Conservation (phyloP, 768 basidiomycete species). For the Trametes coccinea region DNA sequence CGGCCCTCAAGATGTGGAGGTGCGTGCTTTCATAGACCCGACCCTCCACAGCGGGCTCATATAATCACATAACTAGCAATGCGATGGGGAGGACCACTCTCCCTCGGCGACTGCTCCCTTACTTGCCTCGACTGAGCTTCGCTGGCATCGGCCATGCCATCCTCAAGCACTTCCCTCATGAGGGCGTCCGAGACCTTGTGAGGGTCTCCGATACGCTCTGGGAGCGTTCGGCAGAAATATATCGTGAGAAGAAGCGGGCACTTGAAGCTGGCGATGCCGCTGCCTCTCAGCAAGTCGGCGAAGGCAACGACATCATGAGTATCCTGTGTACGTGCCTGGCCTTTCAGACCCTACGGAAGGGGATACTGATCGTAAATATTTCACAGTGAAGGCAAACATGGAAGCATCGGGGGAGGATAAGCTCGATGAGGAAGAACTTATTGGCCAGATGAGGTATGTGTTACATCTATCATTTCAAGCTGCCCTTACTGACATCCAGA, state of each 20-base stretch:
- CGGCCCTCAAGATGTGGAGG: slow-evolving; percentile 12
- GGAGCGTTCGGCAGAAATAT: not conserved
- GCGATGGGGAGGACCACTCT: not conserved
- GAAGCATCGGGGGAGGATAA: not conserved
- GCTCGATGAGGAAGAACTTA: not conserved
- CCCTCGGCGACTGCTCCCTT: not conserved
- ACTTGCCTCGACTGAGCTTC: slow-evolving; percentile 2
- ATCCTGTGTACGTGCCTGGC: not conserved
- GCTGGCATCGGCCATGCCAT: no score
- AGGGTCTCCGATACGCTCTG: slow-evolving; percentile 6
- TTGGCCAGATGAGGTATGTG: slow-evolving; percentile 15
- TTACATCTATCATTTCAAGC: not conserved
- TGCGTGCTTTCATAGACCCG: not conserved
- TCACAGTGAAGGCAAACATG: slow-evolving; percentile 4
- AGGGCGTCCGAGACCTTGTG: no score
- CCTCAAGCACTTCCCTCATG: no score
- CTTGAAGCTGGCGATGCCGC: not conserved
- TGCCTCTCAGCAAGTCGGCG: not conserved
- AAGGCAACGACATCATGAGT: slow-evolving; percentile 12
- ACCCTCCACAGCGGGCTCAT: not conserved
- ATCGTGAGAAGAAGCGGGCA: not conserved
- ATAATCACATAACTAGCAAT: no score
- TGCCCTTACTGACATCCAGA: not conserved
- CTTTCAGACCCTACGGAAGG: not conserved
- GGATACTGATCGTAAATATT: not conserved